These are phyloP conservation scores for Tremellales sp. DNA, from an alignment of 1,284 basidiomycete species.

Conservation along the genomic window DNA sequence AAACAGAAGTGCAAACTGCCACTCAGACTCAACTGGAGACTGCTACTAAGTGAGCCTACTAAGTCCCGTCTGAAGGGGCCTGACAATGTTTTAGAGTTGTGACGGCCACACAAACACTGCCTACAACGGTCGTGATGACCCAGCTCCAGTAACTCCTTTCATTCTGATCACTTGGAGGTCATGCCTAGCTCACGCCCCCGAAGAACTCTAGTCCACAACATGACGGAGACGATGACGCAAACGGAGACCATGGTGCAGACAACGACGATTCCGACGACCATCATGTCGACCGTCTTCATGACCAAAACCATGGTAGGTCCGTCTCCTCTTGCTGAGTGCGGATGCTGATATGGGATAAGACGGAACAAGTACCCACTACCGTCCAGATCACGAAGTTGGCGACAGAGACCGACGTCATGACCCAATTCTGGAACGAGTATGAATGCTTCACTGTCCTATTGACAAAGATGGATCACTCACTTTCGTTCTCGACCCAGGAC, in stretches of 20 bases:
- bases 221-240: background rate
- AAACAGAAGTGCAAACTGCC: slow-evolving; percentile 4
- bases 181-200: too few species aligned
- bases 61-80: background rate
- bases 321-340: background rate
- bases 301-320: slow-evolving; percentile 8
- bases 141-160: background rate
- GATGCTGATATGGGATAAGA: background rate
- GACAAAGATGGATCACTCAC: background rate
- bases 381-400: slow-evolving; percentile 6
- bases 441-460: background rate
- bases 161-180: background rate
- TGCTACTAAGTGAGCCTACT: background rate
- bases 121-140: slow-evolving; percentile 8
- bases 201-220: too few species aligned
- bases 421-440: slow-evolving; percentile 6
- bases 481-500: slow-evolving; percentile 5
- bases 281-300: slow-evolving; percentile 9
- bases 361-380: slow-evolving; percentile 6
- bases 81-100: slow-evolving; percentile 1
- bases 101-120: slow-evolving; percentile 4
- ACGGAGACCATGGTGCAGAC: background rate
- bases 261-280: slow-evolving; percentile 3
- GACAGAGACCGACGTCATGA: slow-evolving; percentile 5
- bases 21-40: slow-evolving; percentile 4